Evolutionary conservation across 2,329 filamentous ascomycete genomes (phyloP).

Genomic region (Fusarium sp.): DNA sequence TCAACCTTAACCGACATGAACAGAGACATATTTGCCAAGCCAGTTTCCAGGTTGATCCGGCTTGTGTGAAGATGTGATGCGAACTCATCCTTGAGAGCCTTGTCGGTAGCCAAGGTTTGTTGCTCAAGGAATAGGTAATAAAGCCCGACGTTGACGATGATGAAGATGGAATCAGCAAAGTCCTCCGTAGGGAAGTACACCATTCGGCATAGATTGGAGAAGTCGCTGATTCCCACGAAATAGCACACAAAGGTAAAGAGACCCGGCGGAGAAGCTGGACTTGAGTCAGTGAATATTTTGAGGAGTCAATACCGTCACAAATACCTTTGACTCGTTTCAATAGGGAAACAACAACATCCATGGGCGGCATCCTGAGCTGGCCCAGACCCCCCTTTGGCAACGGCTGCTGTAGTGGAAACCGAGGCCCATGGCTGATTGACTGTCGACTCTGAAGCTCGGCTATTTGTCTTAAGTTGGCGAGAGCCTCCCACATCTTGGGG

Average conservation of each 20-base stretch:
- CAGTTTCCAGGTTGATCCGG: slow-evolving; percentile 64
- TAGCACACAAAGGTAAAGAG: slow-evolving; percentile 65
- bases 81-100: slow-evolving; percentile 53
- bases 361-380: slow-evolving; percentile 68
- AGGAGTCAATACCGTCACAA: not conserved
- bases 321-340: slow-evolving; percentile 64
- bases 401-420: slow-evolving; percentile 61
- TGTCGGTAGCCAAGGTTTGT: slow-evolving; percentile 51
- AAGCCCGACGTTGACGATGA: slow-evolving; percentile 63
- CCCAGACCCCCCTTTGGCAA: slow-evolving; percentile 61
- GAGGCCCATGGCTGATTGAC: slow-evolving; percentile 57
- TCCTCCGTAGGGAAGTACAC: slow-evolving; percentile 67
- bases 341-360: slow-evolving; percentile 62
- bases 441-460: slow-evolving; percentile 63
- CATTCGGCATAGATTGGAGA: slow-evolving; percentile 62
- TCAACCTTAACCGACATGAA: slow-evolving; percentile 67
- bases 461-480: slow-evolving; percentile 66
- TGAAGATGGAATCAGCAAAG: slow-evolving; percentile 63
- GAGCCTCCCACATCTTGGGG: slow-evolving; percentile 66
- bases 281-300: slow-evolving; percentile 11
- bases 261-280: slow-evolving; percentile 55
- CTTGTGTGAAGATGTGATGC: slow-evolving; percentile 57
- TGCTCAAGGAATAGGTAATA: slow-evolving; percentile 65
- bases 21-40: slow-evolving; percentile 65
- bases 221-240: slow-evolving; percentile 64